phyloP scores from a whole-genome alignment of 192 early-diverging fungal species.

The Backusella sp. region DNA sequence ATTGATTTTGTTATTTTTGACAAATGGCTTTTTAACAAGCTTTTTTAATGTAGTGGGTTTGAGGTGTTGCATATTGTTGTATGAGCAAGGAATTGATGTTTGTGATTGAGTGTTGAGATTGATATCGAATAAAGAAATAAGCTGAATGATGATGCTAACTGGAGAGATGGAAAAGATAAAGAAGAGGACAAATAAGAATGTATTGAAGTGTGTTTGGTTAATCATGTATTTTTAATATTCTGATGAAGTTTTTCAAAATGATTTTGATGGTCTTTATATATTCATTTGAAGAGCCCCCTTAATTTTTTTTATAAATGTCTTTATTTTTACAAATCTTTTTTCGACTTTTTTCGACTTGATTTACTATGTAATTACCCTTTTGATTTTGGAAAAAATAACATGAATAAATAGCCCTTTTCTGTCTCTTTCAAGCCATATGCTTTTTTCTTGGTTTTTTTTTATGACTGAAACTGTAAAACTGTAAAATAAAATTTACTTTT shows the following conservation, averaged over 20 bases:
- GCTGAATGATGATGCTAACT: not conserved
- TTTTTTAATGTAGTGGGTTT: not conserved
- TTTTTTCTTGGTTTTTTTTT: not conserved
- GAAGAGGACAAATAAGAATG: not conserved
- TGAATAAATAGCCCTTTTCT: not conserved
- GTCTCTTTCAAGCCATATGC: not conserved
- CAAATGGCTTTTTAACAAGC: slow-evolving; percentile 5
- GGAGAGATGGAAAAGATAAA: not conserved
- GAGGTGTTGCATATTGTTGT: not conserved
- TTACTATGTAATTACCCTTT: not conserved
- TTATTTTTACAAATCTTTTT: not conserved
- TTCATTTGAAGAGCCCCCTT: not conserved
- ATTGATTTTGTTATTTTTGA: not conserved
- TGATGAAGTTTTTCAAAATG: not conserved
- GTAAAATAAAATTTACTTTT: not conserved
- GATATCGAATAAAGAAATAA: not conserved
- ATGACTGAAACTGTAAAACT: not conserved
- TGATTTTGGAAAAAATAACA: not conserved
- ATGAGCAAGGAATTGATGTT: slow-evolving; percentile 7
- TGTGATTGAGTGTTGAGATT: not conserved
- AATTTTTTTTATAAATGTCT: not conserved
- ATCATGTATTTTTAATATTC: not conserved
- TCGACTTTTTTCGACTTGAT: not conserved
- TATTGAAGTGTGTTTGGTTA: slow-evolving; percentile 1
- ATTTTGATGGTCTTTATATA: slow-evolving; percentile 1